Conservation (phyloP, 1,284 basidiomycete species). For the Coniferiporia weirii region DNA sequence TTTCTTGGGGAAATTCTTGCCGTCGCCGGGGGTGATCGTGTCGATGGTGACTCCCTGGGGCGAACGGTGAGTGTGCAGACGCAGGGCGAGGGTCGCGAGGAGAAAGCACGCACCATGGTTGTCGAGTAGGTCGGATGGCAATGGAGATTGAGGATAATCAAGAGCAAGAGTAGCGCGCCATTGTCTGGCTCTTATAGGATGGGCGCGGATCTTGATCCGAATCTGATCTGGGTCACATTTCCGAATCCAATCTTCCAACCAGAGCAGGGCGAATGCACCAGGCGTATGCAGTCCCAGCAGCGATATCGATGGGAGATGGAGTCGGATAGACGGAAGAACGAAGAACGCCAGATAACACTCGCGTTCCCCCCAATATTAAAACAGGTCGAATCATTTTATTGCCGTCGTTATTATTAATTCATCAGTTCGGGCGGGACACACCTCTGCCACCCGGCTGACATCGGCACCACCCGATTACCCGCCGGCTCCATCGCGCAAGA, state of each 20-base stretch:
- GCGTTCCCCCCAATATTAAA: slow-evolving; percentile 3
- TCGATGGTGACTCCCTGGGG: slow-evolving; percentile 47
- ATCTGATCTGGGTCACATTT: slow-evolving; percentile 18
- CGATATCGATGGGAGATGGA: slow-evolving; percentile 18
- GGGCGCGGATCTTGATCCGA: slow-evolving; percentile 73
- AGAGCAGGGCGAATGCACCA: slow-evolving; percentile 4
- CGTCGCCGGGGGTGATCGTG: slow-evolving; percentile 39
- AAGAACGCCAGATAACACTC: not conserved
- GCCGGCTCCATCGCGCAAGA: too few relatives aligned
- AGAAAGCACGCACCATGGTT: slow-evolving; percentile 27
- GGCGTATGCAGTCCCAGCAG: not conserved
- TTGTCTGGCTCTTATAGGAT: slow-evolving; percentile 30
- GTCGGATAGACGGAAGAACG: slow-evolving; percentile 5
- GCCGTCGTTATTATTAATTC: too few relatives aligned
- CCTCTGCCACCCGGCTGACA: too few relatives aligned
- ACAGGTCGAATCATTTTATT: not conserved
- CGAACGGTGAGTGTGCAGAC: slow-evolving; percentile 30
- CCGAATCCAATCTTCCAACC: slow-evolving; percentile 5
- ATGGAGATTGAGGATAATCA: slow-evolving; percentile 12
- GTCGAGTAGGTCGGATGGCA: slow-evolving; percentile 1
- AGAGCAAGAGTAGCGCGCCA: slow-evolving; percentile 4
- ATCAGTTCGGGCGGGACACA: too few relatives aligned
- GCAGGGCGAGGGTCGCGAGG: slow-evolving; percentile 25
- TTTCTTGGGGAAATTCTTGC: slow-evolving; percentile 41
- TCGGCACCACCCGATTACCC: not conserved